Conservation (phyloP, 2,329 filamentous ascomycete species). For the Paecilomyces formosus region DNA sequence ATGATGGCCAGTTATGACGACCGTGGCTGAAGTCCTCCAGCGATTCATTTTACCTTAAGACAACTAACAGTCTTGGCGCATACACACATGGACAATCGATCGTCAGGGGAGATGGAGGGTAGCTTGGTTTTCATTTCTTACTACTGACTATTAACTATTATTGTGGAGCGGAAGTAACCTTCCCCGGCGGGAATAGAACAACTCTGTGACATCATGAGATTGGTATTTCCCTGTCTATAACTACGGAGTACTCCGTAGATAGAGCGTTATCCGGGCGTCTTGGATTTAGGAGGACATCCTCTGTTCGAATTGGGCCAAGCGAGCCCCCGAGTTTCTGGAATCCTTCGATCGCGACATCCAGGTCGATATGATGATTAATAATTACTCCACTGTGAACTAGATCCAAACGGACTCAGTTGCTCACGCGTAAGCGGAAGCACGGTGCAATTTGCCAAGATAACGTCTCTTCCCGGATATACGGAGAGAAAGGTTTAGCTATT, state of each 20-base stretch:
- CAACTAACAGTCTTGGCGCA: neutral
- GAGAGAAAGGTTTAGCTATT: neutral
- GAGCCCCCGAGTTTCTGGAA: too few species aligned
- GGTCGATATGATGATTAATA: neutral
- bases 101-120: neutral
- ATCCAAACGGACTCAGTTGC: neutral
- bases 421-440: neutral
- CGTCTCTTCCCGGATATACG: neutral
- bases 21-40: neutral
- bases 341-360: neutral
- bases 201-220: neutral
- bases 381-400: too few species aligned
- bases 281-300: too few species aligned
- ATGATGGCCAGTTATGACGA: neutral
- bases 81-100: neutral
- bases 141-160: too few species aligned
- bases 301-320: too few species aligned
- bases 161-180: neutral
- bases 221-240: neutral
- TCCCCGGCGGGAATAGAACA: neutral
- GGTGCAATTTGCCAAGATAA: neutral
- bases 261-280: too few species aligned
- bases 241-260: too few species aligned
- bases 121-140: neutral
- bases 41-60: neutral